Conservation (phyloP, 2,329 filamentous ascomycete species). For the Cylindrodendrum hubeiense region DNA sequence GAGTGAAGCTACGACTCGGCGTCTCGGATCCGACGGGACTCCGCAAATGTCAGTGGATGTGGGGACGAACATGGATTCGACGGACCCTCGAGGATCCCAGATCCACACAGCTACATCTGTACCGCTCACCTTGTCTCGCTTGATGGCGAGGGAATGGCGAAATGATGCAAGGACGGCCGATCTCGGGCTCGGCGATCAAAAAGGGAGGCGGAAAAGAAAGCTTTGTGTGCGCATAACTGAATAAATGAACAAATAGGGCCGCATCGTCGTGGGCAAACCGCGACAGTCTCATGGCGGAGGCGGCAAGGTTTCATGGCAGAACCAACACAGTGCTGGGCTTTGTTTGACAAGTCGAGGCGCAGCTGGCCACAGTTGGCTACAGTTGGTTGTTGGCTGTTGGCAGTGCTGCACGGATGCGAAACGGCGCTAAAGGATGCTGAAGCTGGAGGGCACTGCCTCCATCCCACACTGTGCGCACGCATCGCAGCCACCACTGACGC, state of each 20-base stretch:
- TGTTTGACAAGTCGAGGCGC: not conserved
- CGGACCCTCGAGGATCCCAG: not conserved
- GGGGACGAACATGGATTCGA: conserved; percentile 1
- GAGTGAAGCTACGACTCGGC: not conserved
- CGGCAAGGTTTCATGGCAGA: not conserved
- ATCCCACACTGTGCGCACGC: not conserved
- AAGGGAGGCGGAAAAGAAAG: not conserved
- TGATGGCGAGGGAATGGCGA: not conserved
- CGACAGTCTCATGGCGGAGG: not conserved
- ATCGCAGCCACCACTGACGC: not conserved
- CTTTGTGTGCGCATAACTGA: not conserved
- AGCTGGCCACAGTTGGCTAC: not conserved
- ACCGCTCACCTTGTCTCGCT: not conserved
- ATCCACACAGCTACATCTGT: not conserved
- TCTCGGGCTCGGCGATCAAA: not conserved
- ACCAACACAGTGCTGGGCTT: not conserved
- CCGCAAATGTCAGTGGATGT: not conserved
- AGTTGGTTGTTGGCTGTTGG: not conserved
- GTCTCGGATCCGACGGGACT: not conserved
- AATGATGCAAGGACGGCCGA: not conserved
- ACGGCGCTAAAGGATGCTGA: not conserved
- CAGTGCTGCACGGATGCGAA: not conserved
- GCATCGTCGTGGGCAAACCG: not conserved
- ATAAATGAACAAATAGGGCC: not conserved
- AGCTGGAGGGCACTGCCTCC: not conserved